Evolutionary conservation across 2,329 filamentous ascomycete species (phyloP), one percentile per base, ranked within the genome.

Genomic region (Hypoxylon sp.): DNA sequence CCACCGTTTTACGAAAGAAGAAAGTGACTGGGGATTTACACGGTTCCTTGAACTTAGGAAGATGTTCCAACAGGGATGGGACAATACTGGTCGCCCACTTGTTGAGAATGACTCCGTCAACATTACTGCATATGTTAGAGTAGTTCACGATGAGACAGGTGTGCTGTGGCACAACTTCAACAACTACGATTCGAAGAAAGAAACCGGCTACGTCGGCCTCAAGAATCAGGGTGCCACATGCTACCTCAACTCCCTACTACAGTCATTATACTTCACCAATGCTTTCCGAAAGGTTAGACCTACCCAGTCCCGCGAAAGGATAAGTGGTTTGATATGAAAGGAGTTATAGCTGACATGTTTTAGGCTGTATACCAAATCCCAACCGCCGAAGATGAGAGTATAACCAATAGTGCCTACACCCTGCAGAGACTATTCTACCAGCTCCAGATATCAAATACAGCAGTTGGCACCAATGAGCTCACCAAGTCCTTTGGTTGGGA

Each of bases 1-100:
- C 74, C 96, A 99, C 79, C 92, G 96, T 65, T 99, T 98, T 80
- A 98, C 94, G 3, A 93, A 92, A 70, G 96, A 98, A 47, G 96
- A 99, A 80, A 94, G 93, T 24, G 96, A 99, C 76, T 99, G 96
- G 96, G 96, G 96, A 1, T 99, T 99, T 79, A 99, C 96, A n/a
- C 86, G 95, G 62, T 99, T 98, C 77, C 90, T 94, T 11, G 96
- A 98, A 79, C 87, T 97, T 54, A 88, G 93, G 59, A 91, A 90
- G 75, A 91, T 98, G 79, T 97, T 98, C 77, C 91, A 91, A 67
- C 84, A 90, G 35, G 86, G 89, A 1, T 97, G 92, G 88, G 92
- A 96, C 63, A 88, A 89, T 21, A 83, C 84, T 21, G 83, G 81
- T 39, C 87, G 92, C 63, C 93, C 92, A 7, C 86, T 97, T 72